phyloP scores from a whole-genome alignment of 73 alveolate genomes.

The Paramecium sexaurelia region DNA sequence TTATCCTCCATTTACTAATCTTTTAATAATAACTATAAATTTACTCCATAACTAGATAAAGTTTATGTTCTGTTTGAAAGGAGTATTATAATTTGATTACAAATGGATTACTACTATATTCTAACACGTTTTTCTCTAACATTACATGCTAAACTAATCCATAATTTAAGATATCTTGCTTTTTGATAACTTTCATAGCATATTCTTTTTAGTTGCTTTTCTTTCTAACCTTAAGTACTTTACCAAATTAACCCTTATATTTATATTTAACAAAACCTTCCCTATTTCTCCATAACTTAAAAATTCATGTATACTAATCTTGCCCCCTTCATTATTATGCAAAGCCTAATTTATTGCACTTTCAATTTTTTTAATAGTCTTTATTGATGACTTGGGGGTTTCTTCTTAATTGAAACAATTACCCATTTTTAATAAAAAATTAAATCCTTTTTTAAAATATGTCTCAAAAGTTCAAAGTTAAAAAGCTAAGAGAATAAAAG shows the following conservation, averaged over 20 bases:
- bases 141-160: slow-evolving; percentile 77
- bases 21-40: background rate
- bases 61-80: slow-evolving; percentile 88
- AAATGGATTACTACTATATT: slow-evolving; percentile 88
- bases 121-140: slow-evolving; percentile 90
- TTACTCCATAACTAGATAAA: slow-evolving; percentile 89
- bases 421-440: slow-evolving; percentile 29
- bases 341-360: background rate
- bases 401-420: slow-evolving; percentile 50
- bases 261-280: background rate
- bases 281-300: slow-evolving; percentile 27
- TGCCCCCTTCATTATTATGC: background rate
- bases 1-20: background rate
- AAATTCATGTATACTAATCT: background rate
- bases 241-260: slow-evolving; percentile 42
- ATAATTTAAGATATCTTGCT: slow-evolving; percentile 74
- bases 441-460: slow-evolving; percentile 34
- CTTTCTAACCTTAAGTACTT: background rate
- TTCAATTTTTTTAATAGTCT: background rate
- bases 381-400: background rate
- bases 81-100: slow-evolving; percentile 90
- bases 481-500: slow-evolving; percentile 14
- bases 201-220: background rate
- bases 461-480: slow-evolving; percentile 14
- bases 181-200: slow-evolving; percentile 78